Base-by-base conservation (phyloP, 2,329 filamentous ascomycete genomes). In the Alternaria incomplexa region DNA sequence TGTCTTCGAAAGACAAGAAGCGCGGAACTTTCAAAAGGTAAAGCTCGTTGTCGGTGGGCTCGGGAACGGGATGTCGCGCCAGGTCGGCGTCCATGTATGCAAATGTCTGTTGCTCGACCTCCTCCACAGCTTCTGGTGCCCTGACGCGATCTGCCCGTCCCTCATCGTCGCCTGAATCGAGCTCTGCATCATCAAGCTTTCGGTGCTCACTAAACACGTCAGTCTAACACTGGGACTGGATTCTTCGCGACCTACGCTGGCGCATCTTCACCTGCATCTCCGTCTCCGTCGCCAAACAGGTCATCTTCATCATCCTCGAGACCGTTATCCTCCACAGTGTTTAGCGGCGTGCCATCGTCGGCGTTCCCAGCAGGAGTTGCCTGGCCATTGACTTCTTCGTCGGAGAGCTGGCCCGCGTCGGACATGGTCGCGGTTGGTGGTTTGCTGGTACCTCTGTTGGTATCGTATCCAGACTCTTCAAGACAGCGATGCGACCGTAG, bases 41-140 rank as follows among this genome's bases (percentile, higher is more conserved):
- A 82, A 93, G 91, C 77, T 88, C 87, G 73, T 89, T 89, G 74
- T 93, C 90, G 67, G 86, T 89, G 40, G 90, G 86, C 73, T 91
- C 90, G 13, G 92, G 92, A 13, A 90, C 82, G 54, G 88, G 85
- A 77, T 94, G 92, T 48, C 91, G 86, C 72, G 87, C 89, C 50
- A 93, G 82, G 50, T 88, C 86, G 50, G 90, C 83, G 55, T 89
- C 88, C 81, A 89, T 86, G 56, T 91, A 79, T 20, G 80, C 85
- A 56, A 87, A 83, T 67, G 86, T 86, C 66, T 88, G 83, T 65
- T 86, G 83, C 67, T 87, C 82, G 64, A 84, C 82, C 20, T 83
- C 85, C 59, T 84, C 81, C 58, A 81, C 79, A 40, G 84, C 82
- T 28, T 83, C 81, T 11, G 82, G 61, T 17, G 68, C 66, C 13